Evolutionary conservation across 148 eudicot genomes (phyloP).

Genomic region (Camellia japonica): DNA sequence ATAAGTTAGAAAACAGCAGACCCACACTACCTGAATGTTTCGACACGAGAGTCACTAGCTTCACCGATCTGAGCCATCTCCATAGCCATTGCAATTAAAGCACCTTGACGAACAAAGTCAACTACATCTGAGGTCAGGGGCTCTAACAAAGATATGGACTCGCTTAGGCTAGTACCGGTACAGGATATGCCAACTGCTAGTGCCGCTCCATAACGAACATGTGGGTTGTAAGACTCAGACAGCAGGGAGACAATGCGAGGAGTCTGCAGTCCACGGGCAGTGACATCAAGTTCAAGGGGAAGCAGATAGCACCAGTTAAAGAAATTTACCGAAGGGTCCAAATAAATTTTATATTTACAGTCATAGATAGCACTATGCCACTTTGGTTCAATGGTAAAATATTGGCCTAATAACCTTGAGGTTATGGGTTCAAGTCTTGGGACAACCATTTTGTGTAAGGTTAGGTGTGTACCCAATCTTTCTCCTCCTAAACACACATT

Average conservation of each 20-base stretch:
- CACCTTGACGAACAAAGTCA: constrained; percentile 99
- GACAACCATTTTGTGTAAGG: no score
- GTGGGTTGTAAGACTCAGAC: constrained; percentile 95
- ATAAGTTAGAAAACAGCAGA: neutral
- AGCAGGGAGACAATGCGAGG: constrained; percentile 91
- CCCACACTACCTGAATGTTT: constrained; percentile 71
- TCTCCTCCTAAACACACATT: no score
- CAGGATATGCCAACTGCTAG: constrained; percentile 97
- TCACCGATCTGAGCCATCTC: constrained; percentile 92
- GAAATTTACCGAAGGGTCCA: neutral
- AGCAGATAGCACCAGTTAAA: no score
- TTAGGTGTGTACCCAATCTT: no score
- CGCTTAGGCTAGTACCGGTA: constrained; percentile 93
- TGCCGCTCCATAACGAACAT: constrained; percentile 98
- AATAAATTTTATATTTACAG: neutral
- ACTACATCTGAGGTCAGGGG: constrained; percentile 95
- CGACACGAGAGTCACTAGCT: constrained; percentile 98
- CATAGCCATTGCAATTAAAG: constrained; percentile 99
- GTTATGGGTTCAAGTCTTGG: no score
- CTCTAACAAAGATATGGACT: constrained; percentile 93
- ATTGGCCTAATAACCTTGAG: no score
- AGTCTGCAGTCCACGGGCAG: constrained; percentile 52
- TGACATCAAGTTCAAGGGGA: constrained; percentile 7
- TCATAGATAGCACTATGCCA: neutral
- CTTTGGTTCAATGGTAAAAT: no score